Base-by-base conservation (phyloP, 257 asterid species). In the Rauvolfia tetraphylla region DNA sequence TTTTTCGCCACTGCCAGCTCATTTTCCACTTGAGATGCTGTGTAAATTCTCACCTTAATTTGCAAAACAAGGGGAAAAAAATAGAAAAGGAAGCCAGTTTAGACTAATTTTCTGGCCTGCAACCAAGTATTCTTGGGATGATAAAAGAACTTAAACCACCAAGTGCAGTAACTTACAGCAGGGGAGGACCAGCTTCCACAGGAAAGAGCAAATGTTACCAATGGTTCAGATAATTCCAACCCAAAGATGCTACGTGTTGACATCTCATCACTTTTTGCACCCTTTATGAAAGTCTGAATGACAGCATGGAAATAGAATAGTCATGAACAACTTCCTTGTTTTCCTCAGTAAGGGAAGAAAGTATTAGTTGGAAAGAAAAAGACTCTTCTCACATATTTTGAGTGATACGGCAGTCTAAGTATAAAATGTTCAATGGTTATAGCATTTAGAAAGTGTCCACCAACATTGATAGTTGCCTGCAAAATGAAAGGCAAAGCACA, bases 101-200 rank as follows among this genome's bases (percentile, higher is more conserved):
- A 33, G 3, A 20, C 36, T 23, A 65, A 48, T 29, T 22, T 58
- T 49, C n/a, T 56, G 7, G 41, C 39, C 74, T 70, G 29, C 57
- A 46, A 25, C 53, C 23, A 44, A n/a, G n/a, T n/a, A 68, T 31
- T 25, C 59, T 25, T 27, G 27, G 65, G 20, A 36, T 53, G 31
- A 51, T 38, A 74, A 73, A 13, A 42, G 56, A 57, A 66, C 4
- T 18, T 20, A 5, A 68, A 46, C 33, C 31, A 73, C 23, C 46
- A 65, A 49, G 34, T 53, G 23, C 56, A 15, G n/a, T 31, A 76
- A 85, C 98, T 87, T 90, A 93, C 98, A 76, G 92, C 91, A 80
- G 98, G 98, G 78, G 98, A 93, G 42, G 97, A 93, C 92, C 96
- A 91, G 89, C 97, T 93, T 83, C 98, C 98, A 69, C 98, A 93